These are phyloP conservation scores for Xylaria sp. DNA, from an alignment of 2,329 filamentous ascomycete genomes.

Conservation along the genomic window DNA sequence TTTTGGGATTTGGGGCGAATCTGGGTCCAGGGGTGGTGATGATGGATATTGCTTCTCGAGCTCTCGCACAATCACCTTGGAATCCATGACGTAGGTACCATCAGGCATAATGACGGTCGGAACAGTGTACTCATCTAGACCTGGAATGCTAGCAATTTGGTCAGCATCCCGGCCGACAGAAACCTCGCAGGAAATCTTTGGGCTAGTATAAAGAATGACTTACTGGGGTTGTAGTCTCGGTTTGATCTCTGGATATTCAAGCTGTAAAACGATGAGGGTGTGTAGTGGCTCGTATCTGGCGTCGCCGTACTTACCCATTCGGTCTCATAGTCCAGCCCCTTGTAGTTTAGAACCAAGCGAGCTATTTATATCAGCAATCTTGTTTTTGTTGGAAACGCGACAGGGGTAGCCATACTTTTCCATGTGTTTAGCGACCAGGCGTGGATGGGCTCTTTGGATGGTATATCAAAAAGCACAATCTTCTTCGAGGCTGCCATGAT, in stretches of 20 bases:
- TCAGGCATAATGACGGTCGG: conserved; percentile 50
- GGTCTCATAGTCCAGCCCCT: conserved; percentile 69
- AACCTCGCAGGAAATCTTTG: not conserved
- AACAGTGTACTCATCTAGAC: conserved; percentile 37
- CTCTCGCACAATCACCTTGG: conserved; percentile 60
- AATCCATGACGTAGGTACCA: conserved; percentile 68
- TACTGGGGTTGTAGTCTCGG: conserved; percentile 61
- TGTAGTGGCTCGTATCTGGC: not conserved
- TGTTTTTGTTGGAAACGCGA: not conserved
- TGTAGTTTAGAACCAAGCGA: conserved; percentile 70
- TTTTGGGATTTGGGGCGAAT: conserved; percentile 55
- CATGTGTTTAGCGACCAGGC: conserved; percentile 73
- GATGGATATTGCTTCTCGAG: conserved; percentile 65
- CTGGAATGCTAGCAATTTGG: conserved; percentile 47
- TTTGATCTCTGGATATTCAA: conserved; percentile 70
- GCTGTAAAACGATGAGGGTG: conserved; percentile 34
- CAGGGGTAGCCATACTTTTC: conserved; percentile 60
- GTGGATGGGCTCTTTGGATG: conserved; percentile 54
- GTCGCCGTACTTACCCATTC: conserved; percentile 56
- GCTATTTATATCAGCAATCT: conserved; percentile 49
- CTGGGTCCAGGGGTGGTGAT: conserved; percentile 61
- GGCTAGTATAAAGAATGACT: conserved; percentile 27
- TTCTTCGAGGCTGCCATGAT: conserved; percentile 38
- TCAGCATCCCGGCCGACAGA: not conserved
- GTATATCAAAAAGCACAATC: conserved; percentile 67